Evolutionary conservation across 495 filamentous ascomycete genomes (phyloP), one percentile per base, ranked within the genome.

Genomic region (Penicillium simplicissimum): DNA sequence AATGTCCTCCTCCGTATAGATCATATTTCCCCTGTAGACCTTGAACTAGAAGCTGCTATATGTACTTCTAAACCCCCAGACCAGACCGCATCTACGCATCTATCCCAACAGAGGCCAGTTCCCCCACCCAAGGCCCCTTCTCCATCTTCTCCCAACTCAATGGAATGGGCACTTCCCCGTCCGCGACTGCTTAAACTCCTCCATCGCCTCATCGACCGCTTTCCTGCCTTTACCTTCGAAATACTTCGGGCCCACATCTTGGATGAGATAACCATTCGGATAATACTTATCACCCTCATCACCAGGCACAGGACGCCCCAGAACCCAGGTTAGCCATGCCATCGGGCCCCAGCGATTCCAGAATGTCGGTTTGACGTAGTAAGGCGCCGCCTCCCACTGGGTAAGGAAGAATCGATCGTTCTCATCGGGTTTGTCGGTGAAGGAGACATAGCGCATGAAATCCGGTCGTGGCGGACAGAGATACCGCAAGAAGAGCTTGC

Each of bases 361-460:
- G 28, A 90, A 67, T 0, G 83, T 87, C 0, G 87, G 80, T 43
- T 84, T 82, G 35, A 85, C 76, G 64, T 90, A 90, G 60, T 80
- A 89, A 0, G 87, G 86, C 0, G 76, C 75, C 0, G 76, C 77
- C 13, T 81, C 75, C 74, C 84, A 87, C n/a, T 73, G 55, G 0
- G 69, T 80, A 56, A 82, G 66, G 53, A 80, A 69, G 52, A 83
- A 81, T 5, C 81, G 78, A 1, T 82, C 80, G 8, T 84, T 69
- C 57, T 75, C 52, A 67, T 86, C 80, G 0, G 78, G 72, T 0
- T 78, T 37, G 11, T 82, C 72, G 14, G 75, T 71, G 23, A 82
- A 69, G 25, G 71, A 73, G 5, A 61, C 65, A 21, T 76, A 64
- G 11, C 76, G 76, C 48, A 83, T 60, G 66, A 83, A 74, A 15